These are phyloP conservation scores for Leccinum subrobustum DNA, from an alignment of 1,284 basidiomycete genomes.

Conservation along the genomic window DNA sequence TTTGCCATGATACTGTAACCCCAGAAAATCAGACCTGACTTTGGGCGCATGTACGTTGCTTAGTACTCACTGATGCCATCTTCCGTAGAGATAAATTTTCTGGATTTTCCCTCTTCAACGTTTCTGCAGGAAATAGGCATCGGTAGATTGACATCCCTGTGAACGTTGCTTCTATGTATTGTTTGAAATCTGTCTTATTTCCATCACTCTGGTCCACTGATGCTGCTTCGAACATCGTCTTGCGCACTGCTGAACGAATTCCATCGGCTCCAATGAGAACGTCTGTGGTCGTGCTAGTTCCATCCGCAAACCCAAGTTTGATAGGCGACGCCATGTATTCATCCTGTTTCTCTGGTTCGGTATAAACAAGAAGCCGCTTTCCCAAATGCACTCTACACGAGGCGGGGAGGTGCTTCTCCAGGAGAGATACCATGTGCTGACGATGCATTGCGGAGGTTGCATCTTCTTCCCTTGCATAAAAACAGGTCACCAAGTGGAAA, in stretches of 20 bases:
- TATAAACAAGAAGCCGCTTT: constrained; percentile 22
- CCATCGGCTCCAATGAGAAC: constrained; percentile 21
- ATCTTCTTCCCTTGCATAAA: constrained; percentile 7
- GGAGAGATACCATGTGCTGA: constrained; percentile 22
- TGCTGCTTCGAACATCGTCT: constrained; percentile 18
- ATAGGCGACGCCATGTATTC: constrained; percentile 12
- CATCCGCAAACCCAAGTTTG: constrained; percentile 20
- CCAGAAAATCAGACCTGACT: not conserved
- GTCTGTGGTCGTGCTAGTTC: constrained; percentile 19
- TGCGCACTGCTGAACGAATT: constrained; percentile 23
- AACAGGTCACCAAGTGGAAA: not conserved
- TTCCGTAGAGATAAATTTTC: constrained; percentile 2
- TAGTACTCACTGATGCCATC: not conserved
- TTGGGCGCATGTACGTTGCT: not conserved
- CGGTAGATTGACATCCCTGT: constrained; percentile 22
- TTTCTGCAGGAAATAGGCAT: constrained; percentile 17
- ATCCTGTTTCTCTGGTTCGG: not conserved
- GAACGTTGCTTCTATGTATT: constrained; percentile 20
- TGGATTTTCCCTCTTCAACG: constrained; percentile 3
- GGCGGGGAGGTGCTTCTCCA: constrained; percentile 22
- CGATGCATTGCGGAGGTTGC: constrained; percentile 19
- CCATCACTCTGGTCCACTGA: not conserved
- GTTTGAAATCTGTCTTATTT: constrained; percentile 5
- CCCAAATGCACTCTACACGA: constrained; percentile 16
- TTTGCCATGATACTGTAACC: constrained; percentile 1